A percentile compares a stretch with the other conserved stretches of the same genome.
phyloP scores from a whole-genome alignment of 169 alveolate genomes.

The Eimeria falciformis region DNA sequence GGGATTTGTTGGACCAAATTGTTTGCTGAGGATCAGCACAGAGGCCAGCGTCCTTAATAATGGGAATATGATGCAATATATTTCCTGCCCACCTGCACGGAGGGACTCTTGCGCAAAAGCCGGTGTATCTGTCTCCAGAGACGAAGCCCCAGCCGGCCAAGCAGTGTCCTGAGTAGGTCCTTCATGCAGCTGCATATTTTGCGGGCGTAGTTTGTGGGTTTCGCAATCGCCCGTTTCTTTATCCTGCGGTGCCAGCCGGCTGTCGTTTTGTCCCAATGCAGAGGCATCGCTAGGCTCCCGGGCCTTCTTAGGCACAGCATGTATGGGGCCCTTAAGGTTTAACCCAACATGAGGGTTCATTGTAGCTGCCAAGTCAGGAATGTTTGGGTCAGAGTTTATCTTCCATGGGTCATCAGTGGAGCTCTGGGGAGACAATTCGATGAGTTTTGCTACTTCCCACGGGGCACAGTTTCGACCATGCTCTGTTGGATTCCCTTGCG shows the following conservation, averaged over 20 bases:
- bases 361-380: slow-evolving; percentile 23
- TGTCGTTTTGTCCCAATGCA: neutral
- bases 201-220: neutral
- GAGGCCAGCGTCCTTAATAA: slow-evolving; percentile 2
- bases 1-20: slow-evolving; percentile 7
- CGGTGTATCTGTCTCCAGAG: neutral
- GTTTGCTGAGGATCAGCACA: slow-evolving; percentile 19
- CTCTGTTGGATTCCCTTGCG: neutral
- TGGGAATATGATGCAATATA: neutral
- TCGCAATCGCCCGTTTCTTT: neutral
- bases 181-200: neutral
- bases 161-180: neutral
- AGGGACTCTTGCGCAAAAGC: neutral
- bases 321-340: neutral
- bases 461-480: neutral
- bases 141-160: neutral
- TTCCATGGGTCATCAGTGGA: neutral
- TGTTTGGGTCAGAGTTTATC: slow-evolving; percentile 47
- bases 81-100: neutral
- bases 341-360: slow-evolving; percentile 49
- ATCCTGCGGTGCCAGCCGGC: neutral
- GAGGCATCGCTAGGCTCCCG: neutral
- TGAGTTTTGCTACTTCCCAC: slow-evolving; percentile 10
- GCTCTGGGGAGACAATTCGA: slow-evolving; percentile 6
- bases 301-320: neutral